Conservation (phyloP, 129 eudicot genomes). For the Flaveria ramosissima region DNA sequence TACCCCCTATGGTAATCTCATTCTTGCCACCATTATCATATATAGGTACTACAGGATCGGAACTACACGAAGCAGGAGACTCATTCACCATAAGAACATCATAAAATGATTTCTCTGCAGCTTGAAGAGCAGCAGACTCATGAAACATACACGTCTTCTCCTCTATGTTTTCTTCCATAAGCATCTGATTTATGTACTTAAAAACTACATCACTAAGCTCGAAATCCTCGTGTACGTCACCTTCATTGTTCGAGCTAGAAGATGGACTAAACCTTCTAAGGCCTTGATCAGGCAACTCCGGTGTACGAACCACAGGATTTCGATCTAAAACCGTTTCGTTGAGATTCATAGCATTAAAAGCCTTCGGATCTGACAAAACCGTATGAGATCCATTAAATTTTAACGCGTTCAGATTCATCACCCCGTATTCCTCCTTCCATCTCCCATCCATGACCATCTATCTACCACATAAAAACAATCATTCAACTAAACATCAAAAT, state of each 20-base stretch:
- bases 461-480: neutral
- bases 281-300: slow-evolving; percentile 30
- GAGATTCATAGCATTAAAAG: slow-evolving; percentile 33
- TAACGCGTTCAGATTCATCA: slow-evolving; percentile 39
- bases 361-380: slow-evolving; percentile 41
- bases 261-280: slow-evolving; percentile 28
- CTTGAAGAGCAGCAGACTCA: slow-evolving; percentile 81
- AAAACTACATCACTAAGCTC: slow-evolving; percentile 82
- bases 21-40: slow-evolving; percentile 30
- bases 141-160: slow-evolving; percentile 69
- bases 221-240: slow-evolving; percentile 55
- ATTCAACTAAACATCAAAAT: neutral
- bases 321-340: slow-evolving; percentile 32
- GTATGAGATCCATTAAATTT: slow-evolving; percentile 35
- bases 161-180: slow-evolving; percentile 90
- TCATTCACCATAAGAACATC: slow-evolving; percentile 65
- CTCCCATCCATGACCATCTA: slow-evolving; percentile 65
- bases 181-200: slow-evolving; percentile 75
- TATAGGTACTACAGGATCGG: slow-evolving; percentile 30
- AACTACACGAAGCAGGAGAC: slow-evolving; percentile 33
- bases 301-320: slow-evolving; percentile 17
- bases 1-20: slow-evolving; percentile 29
- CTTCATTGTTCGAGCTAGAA: slow-evolving; percentile 35
- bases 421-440: slow-evolving; percentile 44
- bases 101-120: slow-evolving; percentile 78